Conservation (phyloP, 2,329 filamentous ascomycete genomes). For the Cladosporium sp. region DNA sequence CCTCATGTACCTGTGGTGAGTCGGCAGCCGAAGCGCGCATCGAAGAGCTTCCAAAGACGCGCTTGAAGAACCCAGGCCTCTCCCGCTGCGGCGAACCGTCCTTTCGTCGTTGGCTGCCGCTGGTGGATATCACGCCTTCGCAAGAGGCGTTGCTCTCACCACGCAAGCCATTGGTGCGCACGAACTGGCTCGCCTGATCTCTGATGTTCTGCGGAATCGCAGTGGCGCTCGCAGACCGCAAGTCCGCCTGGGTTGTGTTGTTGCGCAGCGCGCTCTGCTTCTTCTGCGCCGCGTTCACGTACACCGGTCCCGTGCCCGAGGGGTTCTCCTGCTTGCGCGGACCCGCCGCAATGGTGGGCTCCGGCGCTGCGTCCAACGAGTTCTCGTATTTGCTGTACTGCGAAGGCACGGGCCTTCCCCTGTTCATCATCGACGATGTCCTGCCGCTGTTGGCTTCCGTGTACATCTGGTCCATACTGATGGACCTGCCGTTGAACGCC, state of each 20-base stretch:
- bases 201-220: constrained; percentile 36
- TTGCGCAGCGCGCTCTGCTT: constrained; percentile 25
- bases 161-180: constrained; percentile 39
- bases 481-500: constrained; percentile 48
- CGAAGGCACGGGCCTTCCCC: constrained; percentile 38
- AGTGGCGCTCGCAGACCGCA: constrained; percentile 21
- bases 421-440: constrained; percentile 34
- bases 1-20: neutral
- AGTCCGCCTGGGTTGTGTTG: constrained; percentile 27
- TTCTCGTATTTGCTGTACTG: constrained; percentile 38
- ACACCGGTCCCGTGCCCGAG: constrained; percentile 29
- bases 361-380: constrained; percentile 76
- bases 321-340: constrained; percentile 53
- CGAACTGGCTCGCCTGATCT: constrained; percentile 43
- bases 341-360: constrained; percentile 74
- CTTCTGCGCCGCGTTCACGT: constrained; percentile 24
- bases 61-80: constrained; percentile 82
- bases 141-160: constrained; percentile 33
- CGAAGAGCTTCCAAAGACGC: constrained; percentile 63
- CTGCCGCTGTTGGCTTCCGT: constrained; percentile 25
- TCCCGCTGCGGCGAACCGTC: constrained; percentile 38
- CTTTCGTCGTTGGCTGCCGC: constrained; percentile 40
- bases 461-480: constrained; percentile 67
- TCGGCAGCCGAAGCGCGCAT: constrained; percentile 1
- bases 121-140: constrained; percentile 45